phyloP scores from a whole-genome alignment of 805 yeast species.

The Cyberlindnera petersonii region DNA sequence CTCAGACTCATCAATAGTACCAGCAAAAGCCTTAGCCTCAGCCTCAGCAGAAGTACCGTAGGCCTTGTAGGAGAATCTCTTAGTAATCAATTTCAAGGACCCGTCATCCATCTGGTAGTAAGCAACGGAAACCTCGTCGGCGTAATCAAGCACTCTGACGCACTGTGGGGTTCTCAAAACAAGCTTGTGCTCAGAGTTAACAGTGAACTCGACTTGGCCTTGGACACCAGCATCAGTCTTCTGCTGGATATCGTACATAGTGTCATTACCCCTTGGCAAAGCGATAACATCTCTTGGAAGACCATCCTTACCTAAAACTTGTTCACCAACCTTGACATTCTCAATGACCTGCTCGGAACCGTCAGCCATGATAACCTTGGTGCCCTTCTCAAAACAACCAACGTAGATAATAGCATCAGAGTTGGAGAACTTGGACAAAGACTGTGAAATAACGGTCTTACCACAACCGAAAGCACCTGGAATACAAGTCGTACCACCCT shows the following conservation, averaged over 20 bases:
- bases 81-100: too few species aligned
- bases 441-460: conserved; percentile 96
- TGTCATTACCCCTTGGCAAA: conserved; percentile 40
- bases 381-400: conserved; percentile 52
- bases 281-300: conserved; percentile 35
- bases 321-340: conserved; percentile 35
- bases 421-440: conserved; percentile 94
- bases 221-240: conserved; percentile 25
- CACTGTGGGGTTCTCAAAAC: too few species aligned
- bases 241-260: conserved; percentile 38
- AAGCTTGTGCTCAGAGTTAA: background rate
- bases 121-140: too few species aligned
- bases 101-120: too few species aligned
- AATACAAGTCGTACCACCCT: conserved; percentile 99
- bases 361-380: conserved; percentile 41
- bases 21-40: too few species aligned
- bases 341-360: conserved; percentile 36
- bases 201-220: background rate
- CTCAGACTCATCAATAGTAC: too few species aligned
- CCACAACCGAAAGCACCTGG: conserved; percentile 99
- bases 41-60: too few species aligned
- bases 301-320: conserved; percentile 44
- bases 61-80: too few species aligned
- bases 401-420: conserved; percentile 95
- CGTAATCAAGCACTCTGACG: too few species aligned